phyloP scores from a whole-genome alignment of 73 alveolate genomes.

The Uronychia setigera region DNA sequence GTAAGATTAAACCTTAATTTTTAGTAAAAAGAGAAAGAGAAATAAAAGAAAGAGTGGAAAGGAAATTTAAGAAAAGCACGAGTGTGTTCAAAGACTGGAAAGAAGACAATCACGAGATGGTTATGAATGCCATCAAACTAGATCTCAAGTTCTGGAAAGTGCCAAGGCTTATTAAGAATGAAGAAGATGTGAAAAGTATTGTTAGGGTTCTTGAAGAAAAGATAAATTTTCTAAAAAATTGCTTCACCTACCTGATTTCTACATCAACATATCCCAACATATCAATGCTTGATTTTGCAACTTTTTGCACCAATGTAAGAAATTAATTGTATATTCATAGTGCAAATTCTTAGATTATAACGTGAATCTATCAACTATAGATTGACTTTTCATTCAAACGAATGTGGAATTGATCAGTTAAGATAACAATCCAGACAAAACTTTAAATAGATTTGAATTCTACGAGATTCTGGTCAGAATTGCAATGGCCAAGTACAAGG shows the following conservation, averaged over 20 bases:
- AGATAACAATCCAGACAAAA: constrained; percentile 63
- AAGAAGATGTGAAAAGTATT: constrained; percentile 20
- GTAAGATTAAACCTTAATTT: constrained; percentile 16
- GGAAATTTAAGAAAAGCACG: constrained; percentile 46
- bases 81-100: constrained; percentile 71
- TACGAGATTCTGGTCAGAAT: constrained; percentile 70
- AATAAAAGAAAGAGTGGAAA: constrained; percentile 2
- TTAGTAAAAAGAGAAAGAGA: constrained; percentile 19
- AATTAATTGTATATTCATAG: neutral
- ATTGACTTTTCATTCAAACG: constrained; percentile 57
- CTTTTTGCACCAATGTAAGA: constrained; percentile 21
- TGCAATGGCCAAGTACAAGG: constrained; percentile 56
- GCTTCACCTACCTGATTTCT: constrained; percentile 34
- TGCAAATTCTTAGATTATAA: constrained; percentile 36
- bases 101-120: constrained; percentile 48
- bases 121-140: constrained; percentile 22
- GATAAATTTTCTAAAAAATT: constrained; percentile 27
- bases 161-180: constrained; percentile 44
- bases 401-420: constrained; percentile 41
- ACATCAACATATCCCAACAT: constrained; percentile 52
- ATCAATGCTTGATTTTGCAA: constrained; percentile 45
- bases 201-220: constrained; percentile 14
- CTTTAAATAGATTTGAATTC: constrained; percentile 68
- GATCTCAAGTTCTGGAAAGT: constrained; percentile 49
- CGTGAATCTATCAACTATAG: constrained; percentile 56